phyloP scores from a whole-genome alignment of 2,329 filamentous ascomycete species.

The Stylonectria norvegica region DNA sequence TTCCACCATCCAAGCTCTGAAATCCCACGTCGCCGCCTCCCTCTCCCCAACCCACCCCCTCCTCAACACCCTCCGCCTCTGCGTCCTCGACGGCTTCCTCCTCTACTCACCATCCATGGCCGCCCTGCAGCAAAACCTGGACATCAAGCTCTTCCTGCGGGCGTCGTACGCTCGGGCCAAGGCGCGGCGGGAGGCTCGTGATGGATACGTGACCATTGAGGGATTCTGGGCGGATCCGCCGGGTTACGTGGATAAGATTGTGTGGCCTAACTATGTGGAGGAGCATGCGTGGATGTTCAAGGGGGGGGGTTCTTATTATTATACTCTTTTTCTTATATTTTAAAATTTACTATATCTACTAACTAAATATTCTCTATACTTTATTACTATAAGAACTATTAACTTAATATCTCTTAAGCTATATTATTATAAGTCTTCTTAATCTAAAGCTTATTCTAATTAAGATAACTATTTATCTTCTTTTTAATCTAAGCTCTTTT shows the following conservation, averaged over 20 bases:
- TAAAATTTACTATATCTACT: too few species aligned
- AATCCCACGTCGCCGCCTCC: constrained; percentile 46
- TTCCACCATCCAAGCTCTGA: constrained; percentile 43
- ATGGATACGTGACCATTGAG: constrained; percentile 76
- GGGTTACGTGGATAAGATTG: constrained; percentile 88
- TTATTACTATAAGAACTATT: too few species aligned
- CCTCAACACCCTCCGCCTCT: constrained; percentile 46
- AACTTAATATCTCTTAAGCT: too few species aligned
- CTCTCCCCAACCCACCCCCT: constrained; percentile 42
- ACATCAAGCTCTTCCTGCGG: constrained; percentile 75
- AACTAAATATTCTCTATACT: too few species aligned
- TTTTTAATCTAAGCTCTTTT: too few species aligned
- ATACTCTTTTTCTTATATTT: too few species aligned
- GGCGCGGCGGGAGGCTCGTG: constrained; percentile 62
- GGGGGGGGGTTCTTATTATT: too few species aligned
- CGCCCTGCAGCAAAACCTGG: constrained; percentile 59
- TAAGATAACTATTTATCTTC: too few species aligned
- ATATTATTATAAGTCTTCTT: too few species aligned
- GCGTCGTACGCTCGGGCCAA: constrained; percentile 64
- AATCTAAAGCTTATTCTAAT: too few species aligned
- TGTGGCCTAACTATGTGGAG: constrained; percentile 90
- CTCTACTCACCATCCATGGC: constrained; percentile 62
- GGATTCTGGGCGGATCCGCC: constrained; percentile 96
- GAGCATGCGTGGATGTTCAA: constrained; percentile 80
- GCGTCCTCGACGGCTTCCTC: constrained; percentile 84